These are phyloP conservation scores for Hortiboletus campestris DNA, from an alignment of 768 basidiomycete genomes.

Conservation along the genomic window DNA sequence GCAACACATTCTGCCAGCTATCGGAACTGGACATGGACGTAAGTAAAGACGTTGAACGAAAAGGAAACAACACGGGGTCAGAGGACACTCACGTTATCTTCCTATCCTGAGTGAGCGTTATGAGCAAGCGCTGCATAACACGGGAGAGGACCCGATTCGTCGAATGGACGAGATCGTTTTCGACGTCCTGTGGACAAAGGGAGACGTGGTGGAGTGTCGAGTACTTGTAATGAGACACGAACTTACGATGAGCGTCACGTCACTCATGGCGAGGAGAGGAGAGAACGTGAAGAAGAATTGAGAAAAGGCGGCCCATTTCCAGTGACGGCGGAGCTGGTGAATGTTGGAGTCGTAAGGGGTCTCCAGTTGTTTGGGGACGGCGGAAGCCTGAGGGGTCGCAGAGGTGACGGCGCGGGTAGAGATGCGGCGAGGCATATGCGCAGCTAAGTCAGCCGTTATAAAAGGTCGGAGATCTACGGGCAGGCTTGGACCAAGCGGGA, in stretches of 20 bases:
- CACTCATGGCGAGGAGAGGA: slow-evolving; percentile 65
- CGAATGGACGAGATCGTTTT: slow-evolving; percentile 67
- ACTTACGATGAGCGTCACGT: slow-evolving; percentile 65
- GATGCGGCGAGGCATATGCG: slow-evolving; percentile 58
- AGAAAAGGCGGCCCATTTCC: slow-evolving; percentile 91
- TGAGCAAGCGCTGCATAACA: slow-evolving; percentile 71
- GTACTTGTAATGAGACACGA: neutral
- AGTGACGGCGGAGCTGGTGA: slow-evolving; percentile 64
- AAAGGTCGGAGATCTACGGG: slow-evolving; percentile 38
- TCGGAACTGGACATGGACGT: slow-evolving; percentile 47
- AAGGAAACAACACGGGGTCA: slow-evolving; percentile 20
- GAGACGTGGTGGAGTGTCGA: slow-evolving; percentile 6
- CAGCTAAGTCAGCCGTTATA: slow-evolving; percentile 37
- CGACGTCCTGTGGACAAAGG: slow-evolving; percentile 57
- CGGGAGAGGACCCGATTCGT: slow-evolving; percentile 63
- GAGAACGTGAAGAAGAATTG: slow-evolving; percentile 89
- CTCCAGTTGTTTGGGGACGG: slow-evolving; percentile 27
- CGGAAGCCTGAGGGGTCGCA: slow-evolving; percentile 29
- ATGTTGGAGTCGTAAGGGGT: slow-evolving; percentile 40
- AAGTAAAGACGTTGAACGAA: slow-evolving; percentile 12
- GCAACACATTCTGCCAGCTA: slow-evolving; percentile 76
- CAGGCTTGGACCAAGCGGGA: slow-evolving; percentile 22
- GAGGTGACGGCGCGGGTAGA: slow-evolving; percentile 38
- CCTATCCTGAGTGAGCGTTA: slow-evolving; percentile 74
- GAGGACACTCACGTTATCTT: slow-evolving; percentile 62